Percentiles rank a stretch among this genome's conserved stretches.
Conservation (phyloP, 139 green algal genomes). For the Limnomonas spitsbergensis region DNA sequence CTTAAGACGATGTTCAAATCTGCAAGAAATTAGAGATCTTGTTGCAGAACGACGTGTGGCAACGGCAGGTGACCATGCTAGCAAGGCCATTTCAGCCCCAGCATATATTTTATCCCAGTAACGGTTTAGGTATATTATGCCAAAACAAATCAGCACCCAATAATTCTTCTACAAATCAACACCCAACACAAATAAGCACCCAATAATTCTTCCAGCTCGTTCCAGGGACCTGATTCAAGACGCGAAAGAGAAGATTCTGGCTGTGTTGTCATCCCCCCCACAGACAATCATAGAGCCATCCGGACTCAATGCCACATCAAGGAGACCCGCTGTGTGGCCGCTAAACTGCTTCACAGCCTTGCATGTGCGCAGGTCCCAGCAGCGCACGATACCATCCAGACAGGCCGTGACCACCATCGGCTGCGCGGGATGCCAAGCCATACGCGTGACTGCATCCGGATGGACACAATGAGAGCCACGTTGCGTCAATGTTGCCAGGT, state of each 20-base stretch:
- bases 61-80: no score
- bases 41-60: no score
- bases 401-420: slow-evolving; percentile 73
- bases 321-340: slow-evolving; percentile 65
- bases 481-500: slow-evolving; percentile 45
- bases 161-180: not conserved
- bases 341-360: slow-evolving; percentile 41
- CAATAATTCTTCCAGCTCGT: not conserved
- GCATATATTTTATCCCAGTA: not conserved
- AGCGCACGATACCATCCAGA: slow-evolving; percentile 72
- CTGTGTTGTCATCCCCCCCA: slow-evolving; percentile 68
- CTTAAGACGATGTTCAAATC: no score
- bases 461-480: slow-evolving; percentile 60
- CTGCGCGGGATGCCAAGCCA: slow-evolving; percentile 58
- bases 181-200: not conserved
- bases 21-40: no score
- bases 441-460: slow-evolving; percentile 51
- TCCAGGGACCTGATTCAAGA: not conserved
- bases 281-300: slow-evolving; percentile 67
- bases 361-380: slow-evolving; percentile 75
- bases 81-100: no score
- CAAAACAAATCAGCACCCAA: not conserved
- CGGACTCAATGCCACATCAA: slow-evolving; percentile 62
- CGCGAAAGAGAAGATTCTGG: slow-evolving; percentile 56
- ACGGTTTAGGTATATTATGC: not conserved